Evolutionary conservation across 1,139 yeast genomes (phyloP).

Genomic region (Geotrichum aggregatum): DNA sequence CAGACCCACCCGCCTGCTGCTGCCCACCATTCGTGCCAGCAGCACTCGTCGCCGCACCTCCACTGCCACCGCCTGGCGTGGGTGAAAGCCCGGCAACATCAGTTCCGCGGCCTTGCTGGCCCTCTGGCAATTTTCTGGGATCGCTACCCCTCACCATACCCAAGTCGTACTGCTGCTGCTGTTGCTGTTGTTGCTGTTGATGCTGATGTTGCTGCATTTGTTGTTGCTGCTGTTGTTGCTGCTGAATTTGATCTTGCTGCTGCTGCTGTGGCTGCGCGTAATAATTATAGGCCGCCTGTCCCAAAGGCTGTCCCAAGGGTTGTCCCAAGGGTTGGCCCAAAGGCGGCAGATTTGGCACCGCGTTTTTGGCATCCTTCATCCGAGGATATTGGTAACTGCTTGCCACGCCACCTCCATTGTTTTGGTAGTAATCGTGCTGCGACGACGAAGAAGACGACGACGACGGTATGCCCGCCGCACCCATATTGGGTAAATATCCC

Average conservation of each 20-base stretch:
- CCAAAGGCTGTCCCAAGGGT: no score
- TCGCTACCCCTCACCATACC: no score
- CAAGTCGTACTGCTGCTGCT: slow-evolving; percentile 1
- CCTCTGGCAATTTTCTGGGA: no score
- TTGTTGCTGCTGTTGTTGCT: slow-evolving; percentile 3
- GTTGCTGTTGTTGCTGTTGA: not conserved
- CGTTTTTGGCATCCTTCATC: no score
- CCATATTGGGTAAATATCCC: no score
- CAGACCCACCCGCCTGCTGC: not conserved
- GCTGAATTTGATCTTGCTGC: not conserved
- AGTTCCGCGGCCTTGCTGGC: not conserved
- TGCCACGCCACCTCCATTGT: no score
- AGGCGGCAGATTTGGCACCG: slow-evolving; percentile 15
- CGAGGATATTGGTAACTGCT: no score
- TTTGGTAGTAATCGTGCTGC: not conserved
- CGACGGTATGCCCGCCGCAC: no score
- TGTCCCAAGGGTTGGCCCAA: not conserved
- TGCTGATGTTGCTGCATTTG: slow-evolving; percentile 3
- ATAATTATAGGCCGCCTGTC: no score
- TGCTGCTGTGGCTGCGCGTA: not conserved
- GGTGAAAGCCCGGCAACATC: not conserved
- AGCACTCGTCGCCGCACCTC: not conserved
- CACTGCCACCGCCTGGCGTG: not conserved
- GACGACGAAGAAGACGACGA: not conserved
- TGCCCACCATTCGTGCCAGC: not conserved